Evolutionary conservation across 768 basidiomycete species (phyloP).

Genomic region (Bullera alba): DNA sequence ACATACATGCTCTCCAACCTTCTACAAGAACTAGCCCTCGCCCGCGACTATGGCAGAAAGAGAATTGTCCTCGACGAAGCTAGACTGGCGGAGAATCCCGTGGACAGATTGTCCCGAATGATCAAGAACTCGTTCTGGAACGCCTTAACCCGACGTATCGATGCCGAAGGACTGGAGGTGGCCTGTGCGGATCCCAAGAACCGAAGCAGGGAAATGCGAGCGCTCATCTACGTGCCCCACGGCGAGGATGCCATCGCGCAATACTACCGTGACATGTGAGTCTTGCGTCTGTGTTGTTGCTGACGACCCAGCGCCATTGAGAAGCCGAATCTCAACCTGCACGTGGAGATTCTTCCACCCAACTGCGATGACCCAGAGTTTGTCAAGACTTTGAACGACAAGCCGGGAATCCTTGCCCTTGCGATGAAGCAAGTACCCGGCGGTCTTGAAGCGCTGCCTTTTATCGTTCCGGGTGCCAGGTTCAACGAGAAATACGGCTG

Average conservation of each 20-base stretch:
- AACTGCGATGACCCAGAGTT: slow-evolving; percentile 80
- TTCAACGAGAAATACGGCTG: slow-evolving; percentile 47
- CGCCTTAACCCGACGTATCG: slow-evolving; percentile 89
- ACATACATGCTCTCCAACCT: slow-evolving; percentile 99
- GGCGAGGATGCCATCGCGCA: slow-evolving; percentile 90
- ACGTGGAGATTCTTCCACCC: slow-evolving; percentile 80
- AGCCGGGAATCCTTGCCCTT: slow-evolving; percentile 86
- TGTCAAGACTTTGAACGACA: slow-evolving; percentile 86
- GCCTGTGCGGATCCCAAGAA: slow-evolving; percentile 99
- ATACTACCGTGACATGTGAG: slow-evolving; percentile 78
- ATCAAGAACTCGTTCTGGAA: slow-evolving; percentile 98
- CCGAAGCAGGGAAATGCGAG: slow-evolving; percentile 77
- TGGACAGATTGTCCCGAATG: slow-evolving; percentile 93
- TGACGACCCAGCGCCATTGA: slow-evolving; percentile 57
- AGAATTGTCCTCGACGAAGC: slow-evolving; percentile 98
- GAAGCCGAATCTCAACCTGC: slow-evolving; percentile 88
- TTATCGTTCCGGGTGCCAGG: slow-evolving; percentile 77
- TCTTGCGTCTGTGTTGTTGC: slow-evolving; percentile 2
- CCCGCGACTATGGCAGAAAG: slow-evolving; percentile 87
- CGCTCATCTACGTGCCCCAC: slow-evolving; percentile 89
- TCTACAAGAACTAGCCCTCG: slow-evolving; percentile 94
- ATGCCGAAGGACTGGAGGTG: slow-evolving; percentile 92
- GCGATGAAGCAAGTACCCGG: slow-evolving; percentile 91
- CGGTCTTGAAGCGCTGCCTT: slow-evolving; percentile 91
- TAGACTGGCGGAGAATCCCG: slow-evolving; percentile 94